These are phyloP conservation scores for Wallacemonas collosoma DNA, from an alignment of 208 protist genomes.

Conservation along the genomic window DNA sequence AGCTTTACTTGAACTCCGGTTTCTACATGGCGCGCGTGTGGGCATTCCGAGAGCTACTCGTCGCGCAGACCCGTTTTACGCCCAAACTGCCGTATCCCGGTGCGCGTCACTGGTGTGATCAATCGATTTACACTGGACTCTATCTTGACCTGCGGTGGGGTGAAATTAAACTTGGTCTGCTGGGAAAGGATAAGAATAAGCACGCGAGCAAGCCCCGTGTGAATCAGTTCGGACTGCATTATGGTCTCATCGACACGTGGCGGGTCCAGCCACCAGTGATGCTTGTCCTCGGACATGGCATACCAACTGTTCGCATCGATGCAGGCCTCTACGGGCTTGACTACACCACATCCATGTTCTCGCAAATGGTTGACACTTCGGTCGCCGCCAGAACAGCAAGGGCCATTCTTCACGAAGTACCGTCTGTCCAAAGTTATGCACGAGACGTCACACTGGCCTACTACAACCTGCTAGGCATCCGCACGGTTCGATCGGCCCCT, in stretches of 20 bases:
- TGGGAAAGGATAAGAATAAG: neutral
- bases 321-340: neutral
- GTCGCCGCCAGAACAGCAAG: neutral
- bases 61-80: neutral
- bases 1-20: conserved; percentile 13
- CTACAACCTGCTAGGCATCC: neutral
- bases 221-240: conserved; percentile 13
- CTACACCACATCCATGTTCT: conserved; percentile 3
- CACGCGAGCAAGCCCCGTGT: neutral
- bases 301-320: conserved; percentile 11
- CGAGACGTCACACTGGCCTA: neutral
- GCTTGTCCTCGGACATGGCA: conserved; percentile 6
- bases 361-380: neutral
- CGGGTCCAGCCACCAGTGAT: neutral
- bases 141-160: conserved; percentile 16
- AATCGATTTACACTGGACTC: conserved; percentile 4
- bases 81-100: conserved; percentile 3
- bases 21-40: conserved; percentile 16
- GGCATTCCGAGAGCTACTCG: conserved; percentile 5
- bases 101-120: neutral
- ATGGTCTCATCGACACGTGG: conserved; percentile 17
- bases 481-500: neutral
- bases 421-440: neutral
- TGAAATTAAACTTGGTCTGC: conserved; percentile 1
- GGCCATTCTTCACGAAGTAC: neutral